Conservation (phyloP, 2,329 filamentous ascomycete genomes). For the Trichoderma koningiopsis region DNA sequence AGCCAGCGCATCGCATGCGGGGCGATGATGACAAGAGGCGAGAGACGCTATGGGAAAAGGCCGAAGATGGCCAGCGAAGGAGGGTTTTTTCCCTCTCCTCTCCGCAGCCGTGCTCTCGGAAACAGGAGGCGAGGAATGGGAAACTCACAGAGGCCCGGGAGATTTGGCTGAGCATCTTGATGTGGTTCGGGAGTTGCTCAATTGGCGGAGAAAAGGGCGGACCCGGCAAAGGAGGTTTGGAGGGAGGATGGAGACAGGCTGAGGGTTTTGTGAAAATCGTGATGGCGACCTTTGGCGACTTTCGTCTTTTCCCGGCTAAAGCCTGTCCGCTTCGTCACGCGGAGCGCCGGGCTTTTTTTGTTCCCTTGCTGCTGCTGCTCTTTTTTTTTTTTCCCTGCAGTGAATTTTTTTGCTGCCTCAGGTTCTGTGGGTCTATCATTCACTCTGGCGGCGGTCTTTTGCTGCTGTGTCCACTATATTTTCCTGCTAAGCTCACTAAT, state of each 20-base stretch:
- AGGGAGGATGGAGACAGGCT: constrained; percentile 35
- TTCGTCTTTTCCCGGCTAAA: constrained; percentile 31
- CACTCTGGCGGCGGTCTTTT: too few relatives aligned
- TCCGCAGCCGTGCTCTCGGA: neutral
- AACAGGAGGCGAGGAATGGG: neutral
- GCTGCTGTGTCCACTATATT: neutral
- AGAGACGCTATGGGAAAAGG: neutral
- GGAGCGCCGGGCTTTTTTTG: constrained; percentile 23
- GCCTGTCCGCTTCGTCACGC: neutral
- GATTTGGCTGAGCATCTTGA: constrained; percentile 58
- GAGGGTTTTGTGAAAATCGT: constrained; percentile 52
- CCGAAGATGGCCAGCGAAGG: neutral
- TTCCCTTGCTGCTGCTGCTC: neutral
- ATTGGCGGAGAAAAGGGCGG: constrained; percentile 34
- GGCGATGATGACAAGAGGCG: constrained; percentile 2
- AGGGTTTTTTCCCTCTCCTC: neutral
- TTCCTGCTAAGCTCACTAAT: neutral
- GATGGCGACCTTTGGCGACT: constrained; percentile 36
- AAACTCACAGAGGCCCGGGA: constrained; percentile 58
- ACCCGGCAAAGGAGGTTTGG: constrained; percentile 5
- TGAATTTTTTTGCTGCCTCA: constrained; percentile 34
- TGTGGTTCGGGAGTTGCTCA: constrained; percentile 47
- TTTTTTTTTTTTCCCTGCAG: neutral
- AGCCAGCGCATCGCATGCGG: constrained; percentile 51
- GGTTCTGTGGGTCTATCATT: constrained; percentile 21